Evolutionary conservation across 2,329 filamentous ascomycete genomes (phyloP).

Genomic region (Kalaharituber pfeilii): DNA sequence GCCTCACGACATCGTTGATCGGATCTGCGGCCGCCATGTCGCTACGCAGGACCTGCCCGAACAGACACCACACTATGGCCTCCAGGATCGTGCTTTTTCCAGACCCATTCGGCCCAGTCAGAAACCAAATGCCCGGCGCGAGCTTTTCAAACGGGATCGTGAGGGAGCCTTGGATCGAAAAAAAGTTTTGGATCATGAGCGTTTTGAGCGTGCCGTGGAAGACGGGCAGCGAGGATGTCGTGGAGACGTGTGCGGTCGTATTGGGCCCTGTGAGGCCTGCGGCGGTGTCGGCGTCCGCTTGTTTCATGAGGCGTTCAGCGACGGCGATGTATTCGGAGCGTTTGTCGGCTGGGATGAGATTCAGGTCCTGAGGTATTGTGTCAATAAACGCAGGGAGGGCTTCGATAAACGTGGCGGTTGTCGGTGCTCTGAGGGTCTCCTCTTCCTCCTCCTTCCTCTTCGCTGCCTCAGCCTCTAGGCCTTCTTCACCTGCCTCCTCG

Average conservation of each 20-base stretch:
- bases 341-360: neutral
- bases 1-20: constrained; percentile 24
- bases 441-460: neutral
- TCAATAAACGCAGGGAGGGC: constrained; percentile 1
- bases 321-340: neutral
- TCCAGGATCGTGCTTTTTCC: constrained; percentile 27
- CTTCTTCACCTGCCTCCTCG: neutral
- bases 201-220: constrained; percentile 22
- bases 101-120: constrained; percentile 25
- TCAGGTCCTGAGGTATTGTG: neutral
- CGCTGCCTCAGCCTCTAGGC: neutral
- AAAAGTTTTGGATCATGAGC: constrained; percentile 26
- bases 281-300: neutral
- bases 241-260: neutral
- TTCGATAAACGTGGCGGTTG: constrained; percentile 2
- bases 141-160: constrained; percentile 22
- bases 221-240: constrained; percentile 11
- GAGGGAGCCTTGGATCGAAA: constrained; percentile 24
- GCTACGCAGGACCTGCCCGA: constrained; percentile 24
- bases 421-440: neutral
- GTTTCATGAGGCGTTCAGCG: neutral
- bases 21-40: constrained; percentile 22
- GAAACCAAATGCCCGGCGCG: constrained; percentile 22
- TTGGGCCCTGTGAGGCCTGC: neutral
- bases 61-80: constrained; percentile 27